Base-by-base conservation (phyloP, 495 filamentous ascomycete genomes). In the Penicillium pancosmium region DNA sequence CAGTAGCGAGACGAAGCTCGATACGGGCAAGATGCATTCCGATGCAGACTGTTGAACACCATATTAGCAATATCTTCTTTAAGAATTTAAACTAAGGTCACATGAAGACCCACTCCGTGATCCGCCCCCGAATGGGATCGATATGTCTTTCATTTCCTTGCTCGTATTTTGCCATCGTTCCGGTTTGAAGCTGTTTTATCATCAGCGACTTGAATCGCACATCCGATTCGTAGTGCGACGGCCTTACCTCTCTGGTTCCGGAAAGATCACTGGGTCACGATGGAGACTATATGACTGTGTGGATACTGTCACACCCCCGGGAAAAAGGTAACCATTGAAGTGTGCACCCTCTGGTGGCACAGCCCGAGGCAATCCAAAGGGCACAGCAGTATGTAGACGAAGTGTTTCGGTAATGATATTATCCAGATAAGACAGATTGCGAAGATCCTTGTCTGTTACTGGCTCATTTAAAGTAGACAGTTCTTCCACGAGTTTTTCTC, bases 91-190 rank as follows among this genome's bases (percentile, higher is more conserved):
- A 0, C 23, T 23, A 23, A 23, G 3, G 23, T 23, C 23, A 23
- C 18, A 46, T 5, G 16, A 25, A 25, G 12, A 71, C 69, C 60
- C 54, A 74, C 74, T 68, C 35, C 78, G 71, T 21, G 68, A 72
- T 8, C 82, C 84, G 16, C 71, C 81, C 1, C 84, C 82, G 62
- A 83, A 87, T 0, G 82, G 72, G 53, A 84, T 62, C 13, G 79
- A 82, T 6, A 74, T 71, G 36, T 83, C 74, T 54, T 81, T 84
- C 79, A 84, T 84, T 12, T 63, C 75, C 44, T 74, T 76, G 0
- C 79, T 80, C 0, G 77, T 72, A 0, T 64, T 61, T 5, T 65
- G 70, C 78, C 78, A 81, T 21, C 78, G 65, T 31, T 63, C 59
- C 0, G 77, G 80, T n/a, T 75, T 54, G 57, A 82, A 82, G 3